Evolutionary conservation across 345 rosid species (phyloP).

Genomic region (Arabidopsis thaliana): DNA sequence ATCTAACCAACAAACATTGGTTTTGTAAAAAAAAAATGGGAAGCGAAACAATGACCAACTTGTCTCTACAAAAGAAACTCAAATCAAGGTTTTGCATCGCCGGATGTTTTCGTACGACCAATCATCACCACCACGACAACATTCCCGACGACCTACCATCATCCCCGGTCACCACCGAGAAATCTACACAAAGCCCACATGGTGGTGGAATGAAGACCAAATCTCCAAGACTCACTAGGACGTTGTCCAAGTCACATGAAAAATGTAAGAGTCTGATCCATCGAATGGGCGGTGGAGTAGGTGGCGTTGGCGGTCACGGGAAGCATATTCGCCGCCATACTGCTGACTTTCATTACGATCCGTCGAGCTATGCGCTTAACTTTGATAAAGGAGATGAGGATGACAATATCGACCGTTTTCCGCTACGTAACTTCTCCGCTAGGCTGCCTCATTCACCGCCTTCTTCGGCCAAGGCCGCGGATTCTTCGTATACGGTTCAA

Average conservation of each 20-base stretch:
- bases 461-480: constrained; percentile 23
- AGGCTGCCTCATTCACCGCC: constrained; percentile 48
- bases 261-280: constrained; percentile 34
- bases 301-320: not conserved
- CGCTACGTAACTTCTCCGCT: constrained; percentile 40
- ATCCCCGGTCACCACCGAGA: constrained; percentile 20
- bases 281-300: constrained; percentile 35
- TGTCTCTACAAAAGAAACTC: constrained; percentile 38
- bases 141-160: constrained; percentile 12
- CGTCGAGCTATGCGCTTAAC: constrained; percentile 47
- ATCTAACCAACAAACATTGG: not conserved
- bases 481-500: not conserved
- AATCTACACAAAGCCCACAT: constrained; percentile 19
- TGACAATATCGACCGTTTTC: constrained; percentile 27
- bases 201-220: constrained; percentile 12
- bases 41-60: constrained; percentile 38
- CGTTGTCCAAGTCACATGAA: constrained; percentile 45
- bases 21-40: constrained; percentile 5
- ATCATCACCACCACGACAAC: constrained; percentile 26
- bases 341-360: constrained; percentile 43
- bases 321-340: constrained; percentile 43
- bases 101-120: constrained; percentile 40
- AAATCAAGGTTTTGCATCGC: constrained; percentile 37
- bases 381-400: constrained; percentile 43
- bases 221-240: constrained; percentile 40